phyloP scores from a whole-genome alignment of 495 filamentous ascomycete genomes.

The Copromyces sp. region DNA sequence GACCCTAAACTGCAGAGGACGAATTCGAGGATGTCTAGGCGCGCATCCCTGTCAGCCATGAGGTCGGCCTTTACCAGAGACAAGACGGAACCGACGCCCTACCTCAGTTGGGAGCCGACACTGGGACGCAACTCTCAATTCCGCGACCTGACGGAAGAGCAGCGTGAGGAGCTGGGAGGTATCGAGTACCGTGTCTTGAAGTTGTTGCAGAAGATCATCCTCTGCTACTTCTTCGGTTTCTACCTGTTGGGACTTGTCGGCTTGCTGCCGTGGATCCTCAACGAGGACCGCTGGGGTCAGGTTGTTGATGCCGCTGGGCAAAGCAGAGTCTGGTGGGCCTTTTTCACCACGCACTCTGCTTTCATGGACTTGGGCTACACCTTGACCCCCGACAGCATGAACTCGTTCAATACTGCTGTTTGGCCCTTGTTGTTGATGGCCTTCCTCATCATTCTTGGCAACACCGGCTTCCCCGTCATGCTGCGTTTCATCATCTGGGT shows the following conservation, averaged over 20 bases:
- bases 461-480: conserved; percentile 91
- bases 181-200: conserved; percentile 92
- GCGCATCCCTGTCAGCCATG: conserved; percentile 20
- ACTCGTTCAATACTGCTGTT: conserved; percentile 66
- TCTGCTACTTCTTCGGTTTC: conserved; percentile 67
- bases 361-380: conserved; percentile 88
- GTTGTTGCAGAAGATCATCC: conserved; percentile 66
- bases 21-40: conserved; percentile 14
- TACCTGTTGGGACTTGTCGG: conserved; percentile 62
- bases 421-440: conserved; percentile 64
- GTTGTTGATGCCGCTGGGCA: conserved; percentile 52
- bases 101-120: conserved; percentile 89
- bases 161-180: conserved; percentile 85
- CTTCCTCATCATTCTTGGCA: conserved; percentile 84
- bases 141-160: conserved; percentile 74
- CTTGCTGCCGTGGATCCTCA: conserved; percentile 71
- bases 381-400: conserved; percentile 86
- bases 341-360: conserved; percentile 74
- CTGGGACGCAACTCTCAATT: conserved; percentile 88
- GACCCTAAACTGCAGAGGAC: conserved; percentile 1
- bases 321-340: conserved; percentile 75
- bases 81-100: conserved; percentile 55
- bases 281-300: conserved; percentile 42
- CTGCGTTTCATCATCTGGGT: conserved; percentile 84
- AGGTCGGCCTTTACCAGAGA: conserved; percentile 30